Evolutionary conservation across 176 grass and related monocot species (phyloP), one percentile per base, ranked within the genome.

Genomic region (Musa acuminata): DNA sequence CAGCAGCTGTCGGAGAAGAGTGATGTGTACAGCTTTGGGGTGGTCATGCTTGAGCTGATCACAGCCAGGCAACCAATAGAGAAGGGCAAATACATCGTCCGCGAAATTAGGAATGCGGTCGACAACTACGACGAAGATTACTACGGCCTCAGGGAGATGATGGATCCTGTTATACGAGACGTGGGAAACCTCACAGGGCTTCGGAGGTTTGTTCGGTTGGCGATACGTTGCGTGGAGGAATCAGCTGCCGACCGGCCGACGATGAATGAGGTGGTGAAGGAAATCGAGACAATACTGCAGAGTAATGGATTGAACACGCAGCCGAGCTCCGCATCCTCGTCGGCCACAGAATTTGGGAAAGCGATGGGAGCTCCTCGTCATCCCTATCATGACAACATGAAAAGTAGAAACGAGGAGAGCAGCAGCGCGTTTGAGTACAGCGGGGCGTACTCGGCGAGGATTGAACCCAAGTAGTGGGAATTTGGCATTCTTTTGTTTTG

Each of bases 1-100:
- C 85, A 87, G 54, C 89, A 91, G 71, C 77, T 91, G n/a, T 87
- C 89, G 50, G 85, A 91, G 74, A 91, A 91, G 69, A 91, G 89
- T 25, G 89, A 91, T 26, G 89, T 87, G 3, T 91, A 91, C 62
- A 91, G 85, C 78, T 91, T 91, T 16, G 89, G 85, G 53, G 82
- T 91, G 74, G 85, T 91, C n/a, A 80, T 87, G 83, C 65, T 91
- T 35, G 89, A 91, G 73, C 69, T 91, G 62, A 43, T 91, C 62
- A 87, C 89, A n/a, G 78, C 83, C 1, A 87, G 83, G 75, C 85
- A 86, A 24, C 89, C 89, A 2, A 86, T 88, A 76, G 81, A 92
- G 78, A 88, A 80, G 64, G 86, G 89, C 51, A 84, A 22, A 43
- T 88, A 92, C 62, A 88, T 92, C 58, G 89, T 92, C 13, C 82